Evolutionary conservation across 2,329 filamentous ascomycete genomes (phyloP).

Genomic region (Botrytis deweyae): DNA sequence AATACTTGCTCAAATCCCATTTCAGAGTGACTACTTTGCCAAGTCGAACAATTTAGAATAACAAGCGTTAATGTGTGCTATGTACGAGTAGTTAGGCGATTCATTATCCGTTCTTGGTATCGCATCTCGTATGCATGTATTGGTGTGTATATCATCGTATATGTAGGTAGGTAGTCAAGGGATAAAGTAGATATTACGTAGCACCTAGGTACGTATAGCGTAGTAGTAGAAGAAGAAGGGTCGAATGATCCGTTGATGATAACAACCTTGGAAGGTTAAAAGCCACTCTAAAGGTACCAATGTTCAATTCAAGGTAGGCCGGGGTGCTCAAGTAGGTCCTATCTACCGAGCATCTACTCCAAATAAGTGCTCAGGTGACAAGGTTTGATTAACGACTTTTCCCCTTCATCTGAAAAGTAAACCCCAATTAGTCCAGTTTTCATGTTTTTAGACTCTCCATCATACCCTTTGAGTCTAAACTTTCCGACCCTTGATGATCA

Average conservation of each 20-base stretch:
- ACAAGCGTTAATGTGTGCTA: neutral
- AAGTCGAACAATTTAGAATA: neutral
- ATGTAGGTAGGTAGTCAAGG: neutral
- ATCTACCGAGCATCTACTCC: neutral
- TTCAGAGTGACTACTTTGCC: neutral
- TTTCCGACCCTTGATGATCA: neutral
- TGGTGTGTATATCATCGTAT: neutral
- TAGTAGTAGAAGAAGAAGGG: neutral
- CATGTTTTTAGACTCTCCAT: neutral
- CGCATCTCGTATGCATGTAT: neutral
- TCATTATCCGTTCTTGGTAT: neutral
- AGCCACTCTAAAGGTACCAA: neutral
- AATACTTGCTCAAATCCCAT: neutral
- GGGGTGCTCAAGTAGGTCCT: neutral
- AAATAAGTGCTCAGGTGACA: neutral
- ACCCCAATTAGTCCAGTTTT: neutral
- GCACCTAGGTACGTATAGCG: neutral
- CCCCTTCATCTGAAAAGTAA: constrained; percentile 1
- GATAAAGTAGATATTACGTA: neutral
- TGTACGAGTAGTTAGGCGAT: neutral
- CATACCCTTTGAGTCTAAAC: constrained; percentile 3
- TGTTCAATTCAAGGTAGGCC: neutral
- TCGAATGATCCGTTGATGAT: neutral
- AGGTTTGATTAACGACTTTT: neutral
- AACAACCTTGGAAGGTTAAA: constrained; percentile 1